Percentiles rank a stretch among this genome's conserved stretches.
These are phyloP conservation scores for Encephalitozoon intestinalis DNA, from an alignment of 371 early-diverging fungal genomes.

Conservation along the genomic window DNA sequence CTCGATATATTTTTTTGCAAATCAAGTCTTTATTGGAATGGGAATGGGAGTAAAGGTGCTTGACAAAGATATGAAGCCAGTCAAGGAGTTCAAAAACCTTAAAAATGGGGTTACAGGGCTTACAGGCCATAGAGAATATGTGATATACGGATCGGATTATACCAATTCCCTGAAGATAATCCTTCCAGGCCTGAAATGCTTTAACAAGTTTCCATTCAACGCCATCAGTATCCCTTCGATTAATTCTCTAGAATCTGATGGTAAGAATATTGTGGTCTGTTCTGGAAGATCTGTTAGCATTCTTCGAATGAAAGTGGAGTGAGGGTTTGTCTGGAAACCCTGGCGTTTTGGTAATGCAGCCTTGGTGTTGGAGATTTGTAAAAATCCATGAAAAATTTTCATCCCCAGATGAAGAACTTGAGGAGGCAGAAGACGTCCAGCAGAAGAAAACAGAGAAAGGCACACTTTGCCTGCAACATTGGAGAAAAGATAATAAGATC, in stretches of 20 bases:
- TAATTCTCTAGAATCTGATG: neutral
- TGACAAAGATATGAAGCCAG: constrained; percentile 1
- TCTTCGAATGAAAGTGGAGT: constrained; percentile 53
- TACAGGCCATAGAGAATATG: neutral
- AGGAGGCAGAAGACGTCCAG: constrained; percentile 41
- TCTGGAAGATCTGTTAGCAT: neutral
- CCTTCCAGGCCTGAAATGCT: constrained; percentile 2
- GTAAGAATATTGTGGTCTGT: constrained; percentile 11
- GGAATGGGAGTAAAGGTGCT: constrained; percentile 19
- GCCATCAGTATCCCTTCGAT: constrained; percentile 18
- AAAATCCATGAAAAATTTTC: constrained; percentile 33
- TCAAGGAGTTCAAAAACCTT: constrained; percentile 23
- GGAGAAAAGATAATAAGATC: constrained; percentile 52
- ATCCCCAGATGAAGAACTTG: constrained; percentile 64
- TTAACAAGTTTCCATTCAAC: constrained; percentile 37
- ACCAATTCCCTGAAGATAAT: constrained; percentile 25
- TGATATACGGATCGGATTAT: constrained; percentile 4
- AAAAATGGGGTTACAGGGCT: neutral
- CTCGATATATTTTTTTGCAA: neutral
- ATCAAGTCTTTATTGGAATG: neutral
- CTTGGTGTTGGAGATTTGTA: neutral
- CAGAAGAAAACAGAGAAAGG: constrained; percentile 61
- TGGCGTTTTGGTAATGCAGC: too few species aligned
- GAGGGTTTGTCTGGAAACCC: constrained; percentile 72
- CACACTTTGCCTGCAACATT: constrained; percentile 50